These are phyloP conservation scores for Eucalyptus curtisii DNA, from an alignment of 345 rosid species.

Conservation along the genomic window DNA sequence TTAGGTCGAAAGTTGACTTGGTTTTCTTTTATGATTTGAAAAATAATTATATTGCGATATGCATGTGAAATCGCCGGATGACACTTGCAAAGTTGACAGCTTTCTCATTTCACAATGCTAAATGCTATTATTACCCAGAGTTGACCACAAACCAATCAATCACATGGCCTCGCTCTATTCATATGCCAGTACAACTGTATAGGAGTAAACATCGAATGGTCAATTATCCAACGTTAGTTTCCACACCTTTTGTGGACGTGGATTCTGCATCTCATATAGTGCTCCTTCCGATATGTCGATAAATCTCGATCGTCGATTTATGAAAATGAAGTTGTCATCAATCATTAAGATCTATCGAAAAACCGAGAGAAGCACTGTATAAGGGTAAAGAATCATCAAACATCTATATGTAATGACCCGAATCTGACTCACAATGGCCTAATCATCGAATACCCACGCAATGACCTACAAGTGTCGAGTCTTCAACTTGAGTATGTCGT, in stretches of 20 bases:
- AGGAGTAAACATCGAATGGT: not conserved
- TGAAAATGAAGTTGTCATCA: not conserved
- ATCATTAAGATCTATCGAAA: not conserved
- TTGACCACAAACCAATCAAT: not conserved
- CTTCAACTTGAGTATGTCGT: not conserved
- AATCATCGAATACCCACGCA: not conserved
- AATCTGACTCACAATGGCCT: rapidly evolving
- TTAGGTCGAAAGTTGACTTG: not conserved
- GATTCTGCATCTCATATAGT: not conserved
- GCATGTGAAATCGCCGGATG: not conserved
- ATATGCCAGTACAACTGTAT: not conserved
- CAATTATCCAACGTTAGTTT: not conserved
- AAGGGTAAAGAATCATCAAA: not conserved
- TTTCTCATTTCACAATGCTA: not conserved
- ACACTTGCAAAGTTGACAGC: not conserved
- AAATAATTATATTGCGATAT: not conserved
- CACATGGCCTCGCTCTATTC: not conserved
- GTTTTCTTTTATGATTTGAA: not conserved
- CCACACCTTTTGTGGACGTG: not conserved
- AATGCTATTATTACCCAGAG: not conserved
- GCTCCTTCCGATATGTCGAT: not conserved
- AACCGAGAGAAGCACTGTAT: rapidly evolving
- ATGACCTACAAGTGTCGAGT: not conserved
- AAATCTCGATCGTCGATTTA: not conserved
- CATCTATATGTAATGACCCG: not conserved